These are phyloP conservation scores for Asterochloris erici DNA, from an alignment of 139 green algal species.

Conservation along the genomic window DNA sequence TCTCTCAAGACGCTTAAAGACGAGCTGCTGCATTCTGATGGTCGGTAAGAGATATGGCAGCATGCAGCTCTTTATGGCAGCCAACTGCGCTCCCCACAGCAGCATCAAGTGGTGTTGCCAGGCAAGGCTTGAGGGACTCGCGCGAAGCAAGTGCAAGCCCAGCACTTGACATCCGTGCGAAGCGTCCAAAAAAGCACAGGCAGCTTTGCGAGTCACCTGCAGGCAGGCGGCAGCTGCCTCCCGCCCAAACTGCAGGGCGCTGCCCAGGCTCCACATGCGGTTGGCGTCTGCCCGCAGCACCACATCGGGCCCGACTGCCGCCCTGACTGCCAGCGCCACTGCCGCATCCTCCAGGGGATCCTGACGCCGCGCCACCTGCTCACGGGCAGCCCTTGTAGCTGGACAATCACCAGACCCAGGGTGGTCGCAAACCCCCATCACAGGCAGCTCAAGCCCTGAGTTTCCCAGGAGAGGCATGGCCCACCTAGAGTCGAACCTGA, in stretches of 20 bases:
- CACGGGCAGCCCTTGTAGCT: background rate
- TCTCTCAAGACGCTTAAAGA: no score
- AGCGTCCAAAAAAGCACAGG: background rate
- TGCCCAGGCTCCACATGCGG: slow-evolving; percentile 67
- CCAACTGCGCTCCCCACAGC: no score
- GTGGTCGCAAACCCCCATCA: no score
- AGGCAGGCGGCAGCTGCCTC: slow-evolving; percentile 21
- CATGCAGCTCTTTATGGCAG: no score
- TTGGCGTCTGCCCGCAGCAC: slow-evolving; percentile 88
- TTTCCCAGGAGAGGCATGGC: no score
- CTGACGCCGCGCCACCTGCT: slow-evolving; percentile 44
- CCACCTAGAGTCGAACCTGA: no score
- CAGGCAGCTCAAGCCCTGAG: no score
- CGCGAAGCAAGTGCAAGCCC: background rate
- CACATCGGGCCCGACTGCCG: slow-evolving; percentile 55
- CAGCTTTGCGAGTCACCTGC: slow-evolving; percentile 31
- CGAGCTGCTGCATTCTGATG: no score
- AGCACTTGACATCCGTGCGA: background rate
- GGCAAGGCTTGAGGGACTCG: no score
- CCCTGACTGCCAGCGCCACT: slow-evolving; percentile 57
- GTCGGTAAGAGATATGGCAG: no score
- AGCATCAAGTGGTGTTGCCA: no score
- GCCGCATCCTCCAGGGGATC: slow-evolving; percentile 69
- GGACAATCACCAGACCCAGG: no score
- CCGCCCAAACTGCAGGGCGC: slow-evolving; percentile 57